Conservation (phyloP, 176 grass and related monocot genomes). For the Zoysia pacifica region DNA sequence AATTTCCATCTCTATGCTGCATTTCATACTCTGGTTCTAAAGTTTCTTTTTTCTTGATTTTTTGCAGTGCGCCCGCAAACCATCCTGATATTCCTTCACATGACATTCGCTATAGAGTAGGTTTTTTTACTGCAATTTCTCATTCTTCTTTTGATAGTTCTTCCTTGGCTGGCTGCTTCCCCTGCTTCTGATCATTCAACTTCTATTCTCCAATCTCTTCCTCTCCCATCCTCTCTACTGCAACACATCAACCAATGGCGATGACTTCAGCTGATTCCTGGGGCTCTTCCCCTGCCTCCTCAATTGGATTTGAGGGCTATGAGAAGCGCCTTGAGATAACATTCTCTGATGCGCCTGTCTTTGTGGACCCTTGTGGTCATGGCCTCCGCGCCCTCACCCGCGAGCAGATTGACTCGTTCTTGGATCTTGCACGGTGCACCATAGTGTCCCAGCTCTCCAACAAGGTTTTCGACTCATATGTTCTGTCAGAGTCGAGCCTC, state of each 20-base stretch:
- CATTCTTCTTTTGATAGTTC: slow-evolving; percentile 28
- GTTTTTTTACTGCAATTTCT: slow-evolving; percentile 41
- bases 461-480: slow-evolving; percentile 78
- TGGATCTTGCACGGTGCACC: slow-evolving; percentile 78
- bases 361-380: slow-evolving; percentile 60
- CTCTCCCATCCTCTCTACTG: slow-evolving; percentile 29
- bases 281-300: slow-evolving; percentile 47
- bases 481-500: slow-evolving; percentile 90
- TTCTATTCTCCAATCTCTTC: slow-evolving; percentile 24
- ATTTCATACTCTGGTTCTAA: slow-evolving; percentile 29
- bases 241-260: slow-evolving; percentile 49
- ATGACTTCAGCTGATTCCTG: slow-evolving; percentile 45
- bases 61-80: slow-evolving; percentile 91
- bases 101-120: slow-evolving; percentile 62
- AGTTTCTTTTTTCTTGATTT: slow-evolving; percentile 27
- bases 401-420: slow-evolving; percentile 69
- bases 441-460: slow-evolving; percentile 86
- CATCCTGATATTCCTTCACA: slow-evolving; percentile 77
- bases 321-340: slow-evolving; percentile 91
- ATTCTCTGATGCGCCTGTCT: slow-evolving; percentile 71
- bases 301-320: slow-evolving; percentile 94
- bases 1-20: background rate
- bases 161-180: slow-evolving; percentile 67
- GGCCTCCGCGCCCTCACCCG: slow-evolving; percentile 68
- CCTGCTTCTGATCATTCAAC: slow-evolving; percentile 43